Percentiles rank a stretch among this genome's conserved stretches.
Evolutionary conservation across 2,329 filamentous ascomycete genomes (phyloP).

Genomic region (Fusarium sp.): DNA sequence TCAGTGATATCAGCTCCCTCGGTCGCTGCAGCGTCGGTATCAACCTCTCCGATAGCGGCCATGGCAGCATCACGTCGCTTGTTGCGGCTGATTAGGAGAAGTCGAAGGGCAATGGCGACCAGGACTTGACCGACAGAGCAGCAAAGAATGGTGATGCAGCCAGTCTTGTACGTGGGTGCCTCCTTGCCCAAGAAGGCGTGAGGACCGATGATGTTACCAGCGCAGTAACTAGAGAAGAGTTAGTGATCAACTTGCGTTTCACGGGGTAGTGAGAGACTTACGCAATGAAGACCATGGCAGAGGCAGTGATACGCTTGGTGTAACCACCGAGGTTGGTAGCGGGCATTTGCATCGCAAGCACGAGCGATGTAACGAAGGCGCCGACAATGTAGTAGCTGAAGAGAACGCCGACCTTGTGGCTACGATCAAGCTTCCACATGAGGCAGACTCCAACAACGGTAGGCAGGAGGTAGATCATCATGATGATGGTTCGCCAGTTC

Average conservation of each 20-base stretch:
- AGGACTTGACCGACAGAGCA: conserved; percentile 33
- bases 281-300: conserved; percentile 59
- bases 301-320: conserved; percentile 59
- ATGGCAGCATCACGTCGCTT: conserved; percentile 19
- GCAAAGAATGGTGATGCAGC: conserved; percentile 53
- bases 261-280: conserved; percentile 46
- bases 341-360: conserved; percentile 65
- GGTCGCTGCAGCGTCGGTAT: not conserved
- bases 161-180: conserved; percentile 62
- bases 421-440: conserved; percentile 59
- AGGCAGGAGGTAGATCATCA: conserved; percentile 62
- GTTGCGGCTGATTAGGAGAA: conserved; percentile 25
- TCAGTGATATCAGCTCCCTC: conserved; percentile 35
- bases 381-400: conserved; percentile 64
- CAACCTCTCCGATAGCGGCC: not conserved
- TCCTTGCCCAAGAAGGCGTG: conserved; percentile 57
- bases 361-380: conserved; percentile 62
- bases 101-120: conserved; percentile 26
- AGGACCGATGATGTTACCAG: conserved; percentile 35
- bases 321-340: conserved; percentile 61
- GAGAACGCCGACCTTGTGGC: conserved; percentile 58
- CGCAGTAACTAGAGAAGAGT: not conserved
- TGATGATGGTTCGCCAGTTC: conserved; percentile 62
- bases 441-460: conserved; percentile 60
- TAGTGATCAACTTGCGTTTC: not conserved